Evolutionary conservation across 179 eudicot species (phyloP).

Genomic region (Sideroxylon spinosum): DNA sequence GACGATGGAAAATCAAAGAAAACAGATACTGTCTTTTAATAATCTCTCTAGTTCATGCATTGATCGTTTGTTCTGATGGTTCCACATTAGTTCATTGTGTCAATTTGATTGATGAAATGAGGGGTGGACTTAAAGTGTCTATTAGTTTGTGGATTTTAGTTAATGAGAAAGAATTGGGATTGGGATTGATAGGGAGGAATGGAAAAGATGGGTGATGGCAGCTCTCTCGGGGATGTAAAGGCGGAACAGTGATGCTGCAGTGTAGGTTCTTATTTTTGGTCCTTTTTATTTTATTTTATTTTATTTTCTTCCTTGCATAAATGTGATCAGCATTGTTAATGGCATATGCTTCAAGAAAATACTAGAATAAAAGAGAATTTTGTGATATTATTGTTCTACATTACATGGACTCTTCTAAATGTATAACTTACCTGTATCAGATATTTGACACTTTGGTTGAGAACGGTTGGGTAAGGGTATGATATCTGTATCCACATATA

Average conservation of each 20-base stretch:
- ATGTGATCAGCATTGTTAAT: not conserved
- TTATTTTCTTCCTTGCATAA: not conserved
- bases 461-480: too few species aligned
- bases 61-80: not conserved
- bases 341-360: not conserved
- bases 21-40: too few species aligned
- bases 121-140: not conserved
- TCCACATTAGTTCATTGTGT: not conserved
- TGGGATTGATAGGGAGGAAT: slow-evolving; percentile 56
- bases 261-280: slow-evolving; percentile 9
- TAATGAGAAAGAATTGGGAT: slow-evolving; percentile 40
- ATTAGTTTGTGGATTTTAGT: slow-evolving; percentile 27
- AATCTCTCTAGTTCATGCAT: too few species aligned
- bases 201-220: slow-evolving; percentile 80
- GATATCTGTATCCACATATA: too few species aligned
- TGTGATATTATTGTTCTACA: too few species aligned
- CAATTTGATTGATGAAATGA: not conserved
- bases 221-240: not conserved
- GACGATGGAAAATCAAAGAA: slow-evolving; percentile 9
- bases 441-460: too few species aligned
- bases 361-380: not conserved
- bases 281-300: not conserved
- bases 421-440: too few species aligned
- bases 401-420: too few species aligned
- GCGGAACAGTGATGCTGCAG: not conserved